A percentile compares a stretch with the other conserved stretches of the same genome.
Conservation (phyloP, 345 rosid genomes). For the Rhodomyrtus tomentosa region DNA sequence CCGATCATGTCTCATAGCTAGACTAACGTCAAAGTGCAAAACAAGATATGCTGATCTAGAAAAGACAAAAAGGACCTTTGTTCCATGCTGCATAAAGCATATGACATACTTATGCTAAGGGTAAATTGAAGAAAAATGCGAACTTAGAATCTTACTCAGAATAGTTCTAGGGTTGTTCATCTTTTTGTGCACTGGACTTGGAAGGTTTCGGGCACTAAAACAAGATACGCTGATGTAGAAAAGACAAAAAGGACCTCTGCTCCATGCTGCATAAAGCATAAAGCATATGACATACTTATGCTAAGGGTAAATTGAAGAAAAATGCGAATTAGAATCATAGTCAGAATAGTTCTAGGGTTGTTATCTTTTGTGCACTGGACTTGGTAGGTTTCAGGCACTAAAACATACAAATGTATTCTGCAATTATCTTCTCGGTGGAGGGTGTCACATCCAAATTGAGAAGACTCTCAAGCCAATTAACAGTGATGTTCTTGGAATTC, state of each 20-base stretch:
- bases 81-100: no score
- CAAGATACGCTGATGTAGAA: background rate
- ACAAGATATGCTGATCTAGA: background rate
- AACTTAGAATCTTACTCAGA: background rate
- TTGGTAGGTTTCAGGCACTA: background rate
- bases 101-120: no score
- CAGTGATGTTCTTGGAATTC: slow-evolving; percentile 44
- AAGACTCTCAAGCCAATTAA: slow-evolving; percentile 56
- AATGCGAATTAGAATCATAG: background rate
- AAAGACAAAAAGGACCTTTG: background rate
- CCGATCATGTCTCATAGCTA: slow-evolving; percentile 50
- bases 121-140: background rate
- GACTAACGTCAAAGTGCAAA: background rate
- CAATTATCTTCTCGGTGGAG: slow-evolving; percentile 67
- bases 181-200: background rate
- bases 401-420: slow-evolving; percentile 75
- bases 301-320: background rate
- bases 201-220: background rate
- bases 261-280: no score
- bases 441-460: slow-evolving; percentile 74
- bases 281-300: no score
- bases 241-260: background rate
- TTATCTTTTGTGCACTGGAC: background rate
- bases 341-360: background rate
- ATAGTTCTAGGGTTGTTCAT: background rate